Base-by-base conservation (phyloP, 345 rosid genomes). In the Cardamine occulta region DNA sequence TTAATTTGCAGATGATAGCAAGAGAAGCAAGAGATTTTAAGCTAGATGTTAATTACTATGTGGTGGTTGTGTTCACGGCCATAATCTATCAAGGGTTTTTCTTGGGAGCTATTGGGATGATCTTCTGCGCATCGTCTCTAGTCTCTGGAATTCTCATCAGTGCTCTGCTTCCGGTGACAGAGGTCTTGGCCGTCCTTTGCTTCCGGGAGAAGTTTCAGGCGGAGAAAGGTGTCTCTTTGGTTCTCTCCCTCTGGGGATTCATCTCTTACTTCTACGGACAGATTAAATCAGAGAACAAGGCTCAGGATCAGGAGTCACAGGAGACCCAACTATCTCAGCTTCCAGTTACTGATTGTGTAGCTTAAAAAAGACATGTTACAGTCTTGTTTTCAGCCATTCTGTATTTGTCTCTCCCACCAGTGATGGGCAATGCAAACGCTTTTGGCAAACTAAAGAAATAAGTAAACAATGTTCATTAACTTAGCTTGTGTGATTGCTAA, bases 181-280 rank as follows among this genome's bases (percentile, higher is more conserved):
- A 87, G 82, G 32, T 87, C 35, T 80, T 92, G 2, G 91, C 91
- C 0, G 88, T 92, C 1, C 28, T 89, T 63, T 84, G 82, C 82
- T 92, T 23, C 82, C 42, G 64, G 19, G 96, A 89, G 80, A 90
- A 80, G 4, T 93, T 93, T 70, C 80, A 75, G 63, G 87, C 73
- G 2, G 96, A 84, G 66, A 92, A 90, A 56, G 96, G 89, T 0
- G 83, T 89, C 29, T 77, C 96, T 40, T 87, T 90, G 21, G 86
- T 61, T 9, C 86, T 89, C 18, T 86, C 92, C 0, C 87, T 90
- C 0, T 90, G 96, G 93, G 93, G 92, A 5, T 88, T 88, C 29
- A 18, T 64, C 57, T 90, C 96, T 7, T 90, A 90, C 74, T 88
- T 87, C 24, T 88, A 90, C 21, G 93, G 95, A 5, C 89, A 90